phyloP scores from a whole-genome alignment of 169 alveolate species.

The Eimeria tenella region DNA sequence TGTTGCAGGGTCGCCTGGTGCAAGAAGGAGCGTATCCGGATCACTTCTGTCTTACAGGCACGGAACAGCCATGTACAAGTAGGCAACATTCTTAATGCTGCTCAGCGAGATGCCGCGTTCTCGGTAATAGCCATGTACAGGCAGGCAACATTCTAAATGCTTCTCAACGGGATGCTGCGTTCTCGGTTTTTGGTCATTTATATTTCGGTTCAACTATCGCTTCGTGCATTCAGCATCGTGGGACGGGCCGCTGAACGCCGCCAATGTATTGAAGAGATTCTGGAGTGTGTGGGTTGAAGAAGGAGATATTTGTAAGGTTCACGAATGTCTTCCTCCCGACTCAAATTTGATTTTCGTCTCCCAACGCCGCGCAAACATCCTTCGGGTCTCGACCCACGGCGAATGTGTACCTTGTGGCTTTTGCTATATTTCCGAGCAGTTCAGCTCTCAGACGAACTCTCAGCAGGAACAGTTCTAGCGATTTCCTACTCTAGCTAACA shows the following conservation, averaged over 20 bases:
- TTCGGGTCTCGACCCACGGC: too few species aligned
- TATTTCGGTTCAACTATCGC: not conserved
- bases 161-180: not conserved
- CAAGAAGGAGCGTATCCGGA: slow-evolving; percentile 43
- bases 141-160: too few species aligned
- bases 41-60: slow-evolving; percentile 41
- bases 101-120: not conserved
- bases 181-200: not conserved
- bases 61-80: not conserved
- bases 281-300: slow-evolving; percentile 62
- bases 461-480: not conserved
- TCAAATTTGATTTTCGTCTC: not conserved
- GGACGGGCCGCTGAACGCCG: slow-evolving; percentile 36
- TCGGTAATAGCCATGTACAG: too few species aligned
- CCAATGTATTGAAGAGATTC: slow-evolving; percentile 18
- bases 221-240: slow-evolving; percentile 35
- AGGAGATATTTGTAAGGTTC: slow-evolving; percentile 35
- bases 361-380: not conserved
- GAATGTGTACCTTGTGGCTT: not conserved
- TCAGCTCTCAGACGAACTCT: not conserved
- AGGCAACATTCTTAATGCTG: not conserved
- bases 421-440: not conserved
- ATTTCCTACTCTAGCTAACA: not conserved
- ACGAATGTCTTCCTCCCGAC: too few species aligned
- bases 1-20: slow-evolving; percentile 69